A percentile compares a stretch with the other conserved stretches of the same genome.
Conservation (phyloP, 371 early-diverging fungal species). For the Zancudomyces culisetae region DNA sequence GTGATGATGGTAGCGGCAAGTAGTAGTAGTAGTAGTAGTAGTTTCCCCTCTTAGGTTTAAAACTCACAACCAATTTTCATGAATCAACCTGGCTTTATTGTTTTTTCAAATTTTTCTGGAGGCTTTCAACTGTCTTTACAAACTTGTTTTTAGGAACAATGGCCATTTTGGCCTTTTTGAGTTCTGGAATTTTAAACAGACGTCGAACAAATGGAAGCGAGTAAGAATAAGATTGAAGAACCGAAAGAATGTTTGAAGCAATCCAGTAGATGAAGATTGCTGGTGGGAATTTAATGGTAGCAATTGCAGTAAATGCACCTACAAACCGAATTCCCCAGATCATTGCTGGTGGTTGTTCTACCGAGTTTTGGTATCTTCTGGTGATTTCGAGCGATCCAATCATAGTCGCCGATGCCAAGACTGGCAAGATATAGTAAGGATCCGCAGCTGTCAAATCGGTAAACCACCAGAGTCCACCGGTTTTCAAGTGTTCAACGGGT, state of each 20-base stretch:
- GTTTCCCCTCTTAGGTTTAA: too few species aligned
- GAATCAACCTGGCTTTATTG: too few species aligned
- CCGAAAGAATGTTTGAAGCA: constrained; percentile 49
- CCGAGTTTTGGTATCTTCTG: constrained; percentile 12
- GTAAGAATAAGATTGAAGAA: constrained; percentile 44
- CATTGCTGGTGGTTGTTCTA: constrained; percentile 25
- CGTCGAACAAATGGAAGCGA: constrained; percentile 35
- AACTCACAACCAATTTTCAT: too few species aligned
- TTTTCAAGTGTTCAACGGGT: constrained; percentile 61
- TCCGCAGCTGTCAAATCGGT: constrained; percentile 61
- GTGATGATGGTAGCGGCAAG: too few species aligned
- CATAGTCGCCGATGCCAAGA: constrained; percentile 46
- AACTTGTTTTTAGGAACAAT: constrained; percentile 2
- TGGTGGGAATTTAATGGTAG: constrained; percentile 57
- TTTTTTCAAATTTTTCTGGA: neutral
- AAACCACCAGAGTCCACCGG: constrained; percentile 69
- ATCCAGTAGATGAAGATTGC: constrained; percentile 78
- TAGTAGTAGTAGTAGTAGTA: too few species aligned
- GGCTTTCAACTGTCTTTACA: constrained; percentile 1
- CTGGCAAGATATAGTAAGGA: constrained; percentile 66
- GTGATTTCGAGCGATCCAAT: constrained; percentile 51
- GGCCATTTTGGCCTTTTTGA: constrained; percentile 9
- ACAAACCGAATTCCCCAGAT: constrained; percentile 47
- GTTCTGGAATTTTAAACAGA: constrained; percentile 13
- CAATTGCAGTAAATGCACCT: constrained; percentile 37